Evolutionary conservation across 768 basidiomycete genomes (phyloP).

Genomic region (Leccinum rimulosum): DNA sequence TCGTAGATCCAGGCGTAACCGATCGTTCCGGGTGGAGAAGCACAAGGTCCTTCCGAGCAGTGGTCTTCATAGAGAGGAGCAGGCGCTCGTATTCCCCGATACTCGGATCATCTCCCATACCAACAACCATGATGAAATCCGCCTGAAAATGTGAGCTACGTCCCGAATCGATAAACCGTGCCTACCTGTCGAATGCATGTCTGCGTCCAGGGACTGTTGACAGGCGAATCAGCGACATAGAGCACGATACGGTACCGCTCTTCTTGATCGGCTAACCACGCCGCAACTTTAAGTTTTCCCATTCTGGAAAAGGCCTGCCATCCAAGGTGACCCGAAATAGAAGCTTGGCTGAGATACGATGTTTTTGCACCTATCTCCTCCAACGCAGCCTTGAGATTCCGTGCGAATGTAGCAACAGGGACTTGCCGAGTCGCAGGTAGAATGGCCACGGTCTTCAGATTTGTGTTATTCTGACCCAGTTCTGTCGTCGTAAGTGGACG

Average conservation of each 20-base stretch:
- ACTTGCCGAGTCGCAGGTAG: slow-evolving; percentile 84
- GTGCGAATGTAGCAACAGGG: slow-evolving; percentile 86
- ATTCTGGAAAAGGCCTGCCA: slow-evolving; percentile 86
- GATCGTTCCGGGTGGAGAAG: slow-evolving; percentile 90
- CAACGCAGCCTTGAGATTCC: slow-evolving; percentile 82
- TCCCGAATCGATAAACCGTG: neutral
- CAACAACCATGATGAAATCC: slow-evolving; percentile 91
- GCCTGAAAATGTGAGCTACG: slow-evolving; percentile 46
- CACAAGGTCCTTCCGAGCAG: slow-evolving; percentile 95
- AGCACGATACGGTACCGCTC: slow-evolving; percentile 91
- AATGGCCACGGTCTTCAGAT: slow-evolving; percentile 92
- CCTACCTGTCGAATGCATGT: slow-evolving; percentile 92
- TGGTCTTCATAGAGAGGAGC: slow-evolving; percentile 93
- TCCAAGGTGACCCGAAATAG: slow-evolving; percentile 74
- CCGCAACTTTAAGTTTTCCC: slow-evolving; percentile 93
- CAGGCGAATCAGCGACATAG: slow-evolving; percentile 94
- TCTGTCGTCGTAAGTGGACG: slow-evolving; percentile 54
- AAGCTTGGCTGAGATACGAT: slow-evolving; percentile 90
- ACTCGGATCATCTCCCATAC: slow-evolving; percentile 88
- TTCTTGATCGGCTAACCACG: slow-evolving; percentile 93
- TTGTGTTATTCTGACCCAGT: slow-evolving; percentile 74
- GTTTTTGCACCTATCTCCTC: slow-evolving; percentile 95
- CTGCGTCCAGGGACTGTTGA: slow-evolving; percentile 95
- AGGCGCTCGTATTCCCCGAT: slow-evolving; percentile 95
- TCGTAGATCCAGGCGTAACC: slow-evolving; percentile 86